Base-by-base conservation (phyloP, 106 monocot genomes). In the Ottelia alismoides region DNA sequence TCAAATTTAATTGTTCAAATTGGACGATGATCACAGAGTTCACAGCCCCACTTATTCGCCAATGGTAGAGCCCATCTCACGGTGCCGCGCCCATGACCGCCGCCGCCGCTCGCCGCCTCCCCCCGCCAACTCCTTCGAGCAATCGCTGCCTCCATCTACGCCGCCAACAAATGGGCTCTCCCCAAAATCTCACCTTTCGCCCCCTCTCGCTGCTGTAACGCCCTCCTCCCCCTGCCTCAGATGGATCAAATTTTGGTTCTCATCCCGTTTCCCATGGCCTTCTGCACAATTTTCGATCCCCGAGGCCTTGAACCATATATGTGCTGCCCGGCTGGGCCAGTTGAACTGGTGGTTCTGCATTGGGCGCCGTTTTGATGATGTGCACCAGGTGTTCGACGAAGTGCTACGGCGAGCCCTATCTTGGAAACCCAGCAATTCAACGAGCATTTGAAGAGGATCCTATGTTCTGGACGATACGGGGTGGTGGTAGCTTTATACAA, bases 401-500 rank as follows among this genome's bases (percentile, higher is more conserved):
- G 6, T 43, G 40, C 10, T 43, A 16, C 40, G 40, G 16, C 10
- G 40, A 43, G 16, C 6, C 6, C 40, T 7, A 6, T 6, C 6
- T 16, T 16, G 40, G 40, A 43, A 16, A 43, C 30, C 17, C 17
- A 26, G 2, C 2, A 2, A 1, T 30, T 55, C 29, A 55, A 55
- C 5, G 29, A 29, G 5, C 20, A 25, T 2, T 19, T 55, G n/a
- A 28, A 28, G 25, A 55, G 20, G 17, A 30, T 23, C 55, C 55
- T 25, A 20, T 24, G 22, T 4, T 52, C 27, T 21, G 40, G 20
- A 14, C 18, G 48, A 3, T 29, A 66, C 48, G 12, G 23, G 18
- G 1, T 9, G 10, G 46, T 56, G n/a, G 3, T 56, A 11, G 31
- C 56, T 44, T 28, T 66, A 7, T 66, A 47, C 65, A 47, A 32